Conservation (phyloP, 2,329 filamentous ascomycete species). For the Fusarium bactridioides region DNA sequence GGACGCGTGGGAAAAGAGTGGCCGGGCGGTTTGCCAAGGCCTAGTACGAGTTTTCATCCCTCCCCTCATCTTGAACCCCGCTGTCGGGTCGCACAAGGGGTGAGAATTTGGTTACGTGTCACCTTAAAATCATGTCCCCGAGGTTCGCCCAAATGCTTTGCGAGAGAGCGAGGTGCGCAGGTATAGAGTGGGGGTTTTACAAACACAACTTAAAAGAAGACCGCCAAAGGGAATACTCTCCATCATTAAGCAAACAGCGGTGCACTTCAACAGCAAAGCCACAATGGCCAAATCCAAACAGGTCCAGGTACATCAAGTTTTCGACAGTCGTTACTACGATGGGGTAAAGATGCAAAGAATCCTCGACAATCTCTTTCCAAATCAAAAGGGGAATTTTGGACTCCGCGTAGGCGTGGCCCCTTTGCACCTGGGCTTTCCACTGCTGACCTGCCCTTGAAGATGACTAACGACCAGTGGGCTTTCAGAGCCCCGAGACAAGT, state of each 20-base stretch:
- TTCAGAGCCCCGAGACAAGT: neutral
- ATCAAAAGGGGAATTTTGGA: neutral
- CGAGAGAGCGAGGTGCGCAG: neutral
- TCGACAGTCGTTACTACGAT: neutral
- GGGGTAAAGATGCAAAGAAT: neutral
- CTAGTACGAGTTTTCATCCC: neutral
- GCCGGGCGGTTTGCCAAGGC: neutral
- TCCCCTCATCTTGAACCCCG: neutral
- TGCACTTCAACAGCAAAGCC: neutral
- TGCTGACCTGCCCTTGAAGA: neutral
- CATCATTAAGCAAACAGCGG: neutral
- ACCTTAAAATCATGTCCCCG: neutral
- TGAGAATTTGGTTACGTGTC: neutral
- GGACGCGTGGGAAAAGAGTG: accelerated
- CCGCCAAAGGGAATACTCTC: neutral
- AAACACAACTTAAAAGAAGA: neutral
- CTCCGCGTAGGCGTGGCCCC: neutral
- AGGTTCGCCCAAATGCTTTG: neutral
- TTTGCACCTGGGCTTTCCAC: neutral
- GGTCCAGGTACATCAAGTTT: neutral
- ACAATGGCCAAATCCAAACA: neutral
- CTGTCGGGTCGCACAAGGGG: neutral
- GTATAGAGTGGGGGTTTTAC: neutral
- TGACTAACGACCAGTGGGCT: neutral
- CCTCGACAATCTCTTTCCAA: neutral